Conservation (phyloP, 805 yeast genomes). For the Ogataea dorogensis region DNA sequence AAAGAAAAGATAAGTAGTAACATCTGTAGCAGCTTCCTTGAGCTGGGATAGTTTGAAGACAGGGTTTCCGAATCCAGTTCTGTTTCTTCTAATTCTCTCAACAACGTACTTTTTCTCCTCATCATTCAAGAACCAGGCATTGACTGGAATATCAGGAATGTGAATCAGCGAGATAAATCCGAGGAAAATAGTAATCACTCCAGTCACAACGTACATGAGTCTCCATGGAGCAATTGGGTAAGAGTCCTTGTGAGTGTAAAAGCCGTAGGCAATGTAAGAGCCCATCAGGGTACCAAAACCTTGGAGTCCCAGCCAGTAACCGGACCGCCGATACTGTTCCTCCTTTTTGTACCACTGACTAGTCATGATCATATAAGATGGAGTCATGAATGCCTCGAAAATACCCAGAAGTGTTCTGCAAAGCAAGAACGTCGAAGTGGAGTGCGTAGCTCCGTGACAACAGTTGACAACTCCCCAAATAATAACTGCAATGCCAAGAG, state of each 20-base stretch:
- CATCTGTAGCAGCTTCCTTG: constrained; percentile 49
- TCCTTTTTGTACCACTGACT: constrained; percentile 52
- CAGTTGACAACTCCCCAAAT: constrained; percentile 49
- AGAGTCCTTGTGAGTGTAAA: constrained; percentile 34
- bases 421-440: constrained; percentile 43
- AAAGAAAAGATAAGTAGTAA: constrained; percentile 48
- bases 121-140: constrained; percentile 48
- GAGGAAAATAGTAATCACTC: constrained; percentile 51
- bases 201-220: constrained; percentile 55
- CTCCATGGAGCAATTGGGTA: constrained; percentile 60
- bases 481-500: constrained; percentile 45
- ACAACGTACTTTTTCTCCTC: constrained; percentile 48
- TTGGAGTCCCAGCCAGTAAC: constrained; percentile 37
- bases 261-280: constrained; percentile 46
- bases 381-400: constrained; percentile 45
- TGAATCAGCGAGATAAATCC: constrained; percentile 42
- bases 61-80: constrained; percentile 59
- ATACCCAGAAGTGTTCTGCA: constrained; percentile 53
- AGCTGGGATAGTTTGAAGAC: constrained; percentile 54
- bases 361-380: constrained; percentile 51
- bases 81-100: constrained; percentile 55
- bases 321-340: constrained; percentile 42
- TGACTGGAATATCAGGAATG: constrained; percentile 53
- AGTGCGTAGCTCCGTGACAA: constrained; percentile 35
- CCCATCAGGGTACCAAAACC: constrained; percentile 48